phyloP scores from a whole-genome alignment of 306 rosid genomes.

The Myrica gale region DNA sequence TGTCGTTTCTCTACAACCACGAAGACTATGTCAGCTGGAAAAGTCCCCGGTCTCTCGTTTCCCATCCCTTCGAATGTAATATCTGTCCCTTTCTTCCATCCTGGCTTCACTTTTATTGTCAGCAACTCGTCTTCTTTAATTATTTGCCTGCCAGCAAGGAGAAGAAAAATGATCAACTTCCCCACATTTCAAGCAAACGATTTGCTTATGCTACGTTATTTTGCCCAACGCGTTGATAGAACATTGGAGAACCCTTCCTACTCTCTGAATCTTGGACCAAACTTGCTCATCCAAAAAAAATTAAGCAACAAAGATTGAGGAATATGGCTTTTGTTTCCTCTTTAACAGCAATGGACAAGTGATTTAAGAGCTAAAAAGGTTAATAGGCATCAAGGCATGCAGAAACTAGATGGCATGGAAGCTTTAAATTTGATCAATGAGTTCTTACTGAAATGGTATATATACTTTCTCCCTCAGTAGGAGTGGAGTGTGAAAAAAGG shows the following conservation, averaged over 20 bases:
- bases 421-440: no score
- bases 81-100: constrained; percentile 87
- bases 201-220: neutral
- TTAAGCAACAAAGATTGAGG: no score
- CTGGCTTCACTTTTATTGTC: constrained; percentile 70
- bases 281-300: no score
- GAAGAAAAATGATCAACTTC: neutral
- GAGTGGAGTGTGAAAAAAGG: no score
- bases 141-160: constrained; percentile 40
- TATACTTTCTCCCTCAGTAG: no score
- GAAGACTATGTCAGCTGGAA: constrained; percentile 53
- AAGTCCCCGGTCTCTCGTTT: constrained; percentile 43
- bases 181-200: neutral
- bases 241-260: neutral
- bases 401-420: no score
- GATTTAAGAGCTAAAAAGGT: no score
- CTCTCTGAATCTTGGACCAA: no score
- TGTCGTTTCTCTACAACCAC: constrained; percentile 59
- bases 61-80: constrained; percentile 80
- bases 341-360: no score
- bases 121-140: constrained; percentile 59
- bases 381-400: no score
- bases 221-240: neutral
- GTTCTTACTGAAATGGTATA: no score
- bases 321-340: no score